Base-by-base conservation (phyloP, 83 land plant species). In the Picea engelmannii region DNA sequence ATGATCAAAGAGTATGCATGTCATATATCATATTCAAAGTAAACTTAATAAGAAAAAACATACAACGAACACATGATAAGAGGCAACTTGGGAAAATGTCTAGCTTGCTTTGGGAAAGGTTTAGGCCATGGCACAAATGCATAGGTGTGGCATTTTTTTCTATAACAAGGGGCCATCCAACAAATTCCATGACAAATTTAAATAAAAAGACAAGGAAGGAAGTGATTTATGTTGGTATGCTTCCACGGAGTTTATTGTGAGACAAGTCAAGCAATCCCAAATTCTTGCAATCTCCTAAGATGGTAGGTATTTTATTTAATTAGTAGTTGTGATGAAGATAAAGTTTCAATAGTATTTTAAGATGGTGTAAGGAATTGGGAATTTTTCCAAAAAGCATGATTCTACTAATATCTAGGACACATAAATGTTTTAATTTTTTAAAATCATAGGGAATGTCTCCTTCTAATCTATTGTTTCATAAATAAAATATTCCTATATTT, bases 191-290 rank as follows among this genome's bases (percentile, higher is more conserved):
- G 31, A 31, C 0, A 31, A 31, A 78, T 92, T 85, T 35, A 92
- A 35, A 67, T 71, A 77, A 2, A 86, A 12, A 70, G 81, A 83
- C 79, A 92, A 52, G 63, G 47, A 79, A 47, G 78, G 75, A 81
- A 89, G 82, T 75, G 31, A 86, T 66, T 35, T 81, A 24, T 10
- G 59, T 74, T 15, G 91, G 92, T 52, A 90, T 90, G 1, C 81
- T 55, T 15, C 91, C 88, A 47, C 66, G 79, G 4, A 92, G 81
- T 25, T 38, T 81, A 74, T 92, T 92, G 78, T 83, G 71, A 0
- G 92, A 92, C 23, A 92, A 77, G 78, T 92, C 94, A 80, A 92
- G 12, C 88, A 86, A 44, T 62, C 31, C 31, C 31, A 31, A 31
- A 31, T 31, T 31, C 31, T 31, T 31, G 31, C 31, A 0, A 31